Conservation (phyloP, 257 asterid genomes). For the Solanum rostratum region DNA sequence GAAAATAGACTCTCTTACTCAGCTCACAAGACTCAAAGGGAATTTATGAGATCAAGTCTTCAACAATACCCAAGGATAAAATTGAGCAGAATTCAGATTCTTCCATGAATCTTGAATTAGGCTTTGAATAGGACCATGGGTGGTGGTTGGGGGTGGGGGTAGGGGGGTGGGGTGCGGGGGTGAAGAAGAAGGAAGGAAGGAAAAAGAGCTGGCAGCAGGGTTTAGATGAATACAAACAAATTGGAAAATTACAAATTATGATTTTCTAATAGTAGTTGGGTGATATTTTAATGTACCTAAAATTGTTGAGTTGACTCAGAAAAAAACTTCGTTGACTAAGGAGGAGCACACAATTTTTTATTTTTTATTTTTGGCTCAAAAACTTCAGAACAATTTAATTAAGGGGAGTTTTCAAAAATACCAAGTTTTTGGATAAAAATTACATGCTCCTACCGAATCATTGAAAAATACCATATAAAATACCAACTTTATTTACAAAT, state of each 20-base stretch:
- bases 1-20: not conserved
- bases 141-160: not conserved
- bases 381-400: not conserved
- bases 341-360: not conserved
- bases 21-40: not conserved
- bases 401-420: no score
- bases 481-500: no score
- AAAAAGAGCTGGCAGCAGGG: constrained; percentile 9
- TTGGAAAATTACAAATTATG: constrained; percentile 5
- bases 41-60: not conserved
- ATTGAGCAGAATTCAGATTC: not conserved
- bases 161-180: not conserved
- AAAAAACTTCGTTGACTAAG: not conserved
- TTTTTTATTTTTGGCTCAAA: not conserved
- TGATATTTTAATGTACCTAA: not conserved
- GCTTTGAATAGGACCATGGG: not conserved
- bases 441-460: no score
- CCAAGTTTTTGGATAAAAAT: no score
- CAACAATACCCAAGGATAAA: not conserved
- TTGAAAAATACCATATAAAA: no score
- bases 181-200: not conserved
- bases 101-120: constrained; percentile 1
- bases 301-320: not conserved
- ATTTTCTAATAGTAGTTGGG: not conserved
- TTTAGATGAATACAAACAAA: not conserved